A percentile compares a stretch with the other conserved stretches of the same genome.
These are phyloP conservation scores for Phytopythium aichiense DNA, from an alignment of 352 stramenopile species.

Conservation along the genomic window DNA sequence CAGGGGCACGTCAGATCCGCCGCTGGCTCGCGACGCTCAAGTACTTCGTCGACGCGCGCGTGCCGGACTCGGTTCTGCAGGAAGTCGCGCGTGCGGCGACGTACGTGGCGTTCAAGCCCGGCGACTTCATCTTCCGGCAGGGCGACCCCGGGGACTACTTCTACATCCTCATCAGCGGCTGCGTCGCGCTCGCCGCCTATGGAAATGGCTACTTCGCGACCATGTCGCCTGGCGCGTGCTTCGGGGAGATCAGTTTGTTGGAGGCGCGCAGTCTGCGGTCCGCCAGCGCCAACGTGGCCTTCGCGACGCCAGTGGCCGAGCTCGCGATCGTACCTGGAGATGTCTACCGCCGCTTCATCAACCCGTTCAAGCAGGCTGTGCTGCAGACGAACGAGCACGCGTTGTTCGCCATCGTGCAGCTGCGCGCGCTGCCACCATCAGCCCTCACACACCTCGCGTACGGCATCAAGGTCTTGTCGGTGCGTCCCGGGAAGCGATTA, in stretches of 20 bases:
- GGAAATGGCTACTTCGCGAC: conserved; percentile 66
- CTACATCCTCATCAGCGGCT: conserved; percentile 68
- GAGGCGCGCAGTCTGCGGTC: conserved; percentile 44
- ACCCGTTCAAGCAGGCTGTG: conserved; percentile 67
- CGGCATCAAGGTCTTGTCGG: conserved; percentile 39
- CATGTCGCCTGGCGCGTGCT: conserved; percentile 57
- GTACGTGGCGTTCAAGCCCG: conserved; percentile 35
- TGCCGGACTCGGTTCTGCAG: conserved; percentile 47
- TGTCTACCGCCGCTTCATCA: conserved; percentile 64
- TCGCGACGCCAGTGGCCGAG: conserved; percentile 38
- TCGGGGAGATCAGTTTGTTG: conserved; percentile 73
- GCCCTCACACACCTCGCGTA: conserved; percentile 66
- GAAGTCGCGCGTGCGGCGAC: conserved; percentile 46
- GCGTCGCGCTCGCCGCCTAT: conserved; percentile 57
- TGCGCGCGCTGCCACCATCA: conserved; percentile 38
- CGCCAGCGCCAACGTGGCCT: conserved; percentile 63
- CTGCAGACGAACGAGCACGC: conserved; percentile 47
- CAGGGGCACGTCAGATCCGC: conserved; percentile 53
- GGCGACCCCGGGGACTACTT: conserved; percentile 64
- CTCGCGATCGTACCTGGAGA: conserved; percentile 53
- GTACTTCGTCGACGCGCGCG: conserved; percentile 54
- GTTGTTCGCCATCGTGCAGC: conserved; percentile 45
- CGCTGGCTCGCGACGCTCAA: conserved; percentile 62
- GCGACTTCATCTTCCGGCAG: conserved; percentile 70
- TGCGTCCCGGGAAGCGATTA: conserved; percentile 35